Conservation (phyloP, 1,139 yeast species). For the Suhomyces chickasaworum region DNA sequence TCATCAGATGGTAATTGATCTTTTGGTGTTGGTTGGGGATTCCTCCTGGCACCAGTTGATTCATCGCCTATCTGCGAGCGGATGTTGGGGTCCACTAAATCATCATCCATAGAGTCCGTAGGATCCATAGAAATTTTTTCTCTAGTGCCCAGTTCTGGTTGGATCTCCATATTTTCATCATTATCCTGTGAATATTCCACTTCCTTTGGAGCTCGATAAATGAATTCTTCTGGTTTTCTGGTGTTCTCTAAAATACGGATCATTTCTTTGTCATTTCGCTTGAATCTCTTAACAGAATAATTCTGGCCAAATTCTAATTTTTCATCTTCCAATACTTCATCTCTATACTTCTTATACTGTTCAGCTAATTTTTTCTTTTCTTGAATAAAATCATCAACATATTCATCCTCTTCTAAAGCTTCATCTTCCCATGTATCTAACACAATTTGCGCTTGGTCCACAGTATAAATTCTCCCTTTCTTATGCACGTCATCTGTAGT, state of each 20-base stretch:
- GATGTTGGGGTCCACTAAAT: not conserved
- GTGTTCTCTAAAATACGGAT: not conserved
- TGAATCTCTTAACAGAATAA: not conserved
- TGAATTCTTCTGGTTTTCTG: not conserved
- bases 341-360: not conserved
- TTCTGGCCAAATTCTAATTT: not conserved
- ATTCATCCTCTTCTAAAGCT: slow-evolving; percentile 2
- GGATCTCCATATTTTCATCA: not conserved
- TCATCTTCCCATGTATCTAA: slow-evolving; percentile 17
- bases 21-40: too few species aligned
- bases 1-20: too few species aligned
- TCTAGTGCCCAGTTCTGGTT: not conserved
- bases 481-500: slow-evolving; percentile 10
- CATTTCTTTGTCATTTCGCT: not conserved
- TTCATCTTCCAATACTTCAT: slow-evolving; percentile 6
- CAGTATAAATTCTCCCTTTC: slow-evolving; percentile 11
- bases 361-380: not conserved
- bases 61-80: too few species aligned
- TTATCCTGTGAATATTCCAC: not conserved
- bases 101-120: not conserved
- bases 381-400: not conserved
- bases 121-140: too few species aligned
- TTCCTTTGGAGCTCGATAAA: not conserved
- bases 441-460: slow-evolving; percentile 17
- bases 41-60: too few species aligned